A percentile compares a stretch with the other conserved stretches of the same genome.
Conservation (phyloP, 179 eudicot genomes). For the Spergularia azorica region DNA sequence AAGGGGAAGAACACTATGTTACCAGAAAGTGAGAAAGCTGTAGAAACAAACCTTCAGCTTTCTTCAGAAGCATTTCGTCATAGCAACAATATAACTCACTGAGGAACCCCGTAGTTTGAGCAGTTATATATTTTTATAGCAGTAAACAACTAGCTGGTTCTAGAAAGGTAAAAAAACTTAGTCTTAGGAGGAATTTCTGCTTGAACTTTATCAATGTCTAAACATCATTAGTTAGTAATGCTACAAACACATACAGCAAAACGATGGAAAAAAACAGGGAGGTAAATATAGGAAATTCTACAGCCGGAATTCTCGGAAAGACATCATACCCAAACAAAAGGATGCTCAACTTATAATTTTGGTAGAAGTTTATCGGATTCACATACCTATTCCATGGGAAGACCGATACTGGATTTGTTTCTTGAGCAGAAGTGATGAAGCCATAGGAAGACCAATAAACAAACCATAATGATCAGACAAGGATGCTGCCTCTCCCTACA, state of each 20-base stretch:
- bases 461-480: constrained; percentile 83
- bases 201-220: not conserved
- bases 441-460: constrained; percentile 73
- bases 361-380: not conserved
- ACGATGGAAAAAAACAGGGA: not conserved
- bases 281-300: not conserved
- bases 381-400: constrained; percentile 90
- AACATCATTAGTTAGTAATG: not conserved
- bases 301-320: not conserved
- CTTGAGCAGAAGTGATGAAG: constrained; percentile 72
- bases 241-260: not conserved
- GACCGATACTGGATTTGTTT: constrained; percentile 70
- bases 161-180: too few species aligned
- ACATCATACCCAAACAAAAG: not conserved
- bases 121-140: too few species aligned
- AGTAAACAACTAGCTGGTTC: too few species aligned
- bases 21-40: too few species aligned
- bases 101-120: too few species aligned
- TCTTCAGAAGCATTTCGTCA: too few species aligned
- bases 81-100: too few species aligned
- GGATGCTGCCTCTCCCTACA: constrained; percentile 90
- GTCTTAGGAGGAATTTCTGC: constrained; percentile 1
- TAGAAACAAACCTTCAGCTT: too few species aligned
- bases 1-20: too few species aligned
- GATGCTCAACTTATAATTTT: not conserved